Evolutionary conservation across 805 yeast species (phyloP).

Genomic region (Spathaspora passalidarum): DNA sequence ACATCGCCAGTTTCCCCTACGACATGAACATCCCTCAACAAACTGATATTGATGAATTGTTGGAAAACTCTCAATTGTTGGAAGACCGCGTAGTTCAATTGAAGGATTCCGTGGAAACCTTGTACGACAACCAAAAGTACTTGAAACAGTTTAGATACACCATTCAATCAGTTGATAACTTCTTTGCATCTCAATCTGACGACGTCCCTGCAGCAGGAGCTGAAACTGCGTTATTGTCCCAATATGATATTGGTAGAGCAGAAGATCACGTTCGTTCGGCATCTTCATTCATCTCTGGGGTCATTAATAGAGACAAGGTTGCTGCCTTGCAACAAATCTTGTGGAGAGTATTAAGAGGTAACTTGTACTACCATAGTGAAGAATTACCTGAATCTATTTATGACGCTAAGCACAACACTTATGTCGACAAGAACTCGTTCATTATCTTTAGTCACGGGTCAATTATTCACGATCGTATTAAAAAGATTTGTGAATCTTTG

Average conservation of each 20-base stretch:
- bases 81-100: slow-evolving; percentile 76
- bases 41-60: slow-evolving; percentile 69
- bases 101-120: slow-evolving; percentile 61
- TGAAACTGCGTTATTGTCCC: slow-evolving; percentile 35
- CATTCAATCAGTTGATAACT: slow-evolving; percentile 33
- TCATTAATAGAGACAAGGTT: slow-evolving; percentile 69
- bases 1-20: slow-evolving; percentile 25
- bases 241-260: slow-evolving; percentile 36
- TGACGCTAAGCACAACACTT: slow-evolving; percentile 55
- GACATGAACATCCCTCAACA: slow-evolving; percentile 34
- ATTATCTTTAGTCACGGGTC: slow-evolving; percentile 91
- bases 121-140: slow-evolving; percentile 60
- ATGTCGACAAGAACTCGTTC: slow-evolving; percentile 74
- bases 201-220: slow-evolving; percentile 16
- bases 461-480: slow-evolving; percentile 65
- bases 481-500: slow-evolving; percentile 82
- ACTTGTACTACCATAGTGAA: slow-evolving; percentile 70
- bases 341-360: slow-evolving; percentile 94
- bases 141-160: slow-evolving; percentile 67
- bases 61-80: slow-evolving; percentile 57
- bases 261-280: slow-evolving; percentile 10
- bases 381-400: slow-evolving; percentile 69
- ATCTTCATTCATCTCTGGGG: slow-evolving; percentile 67
- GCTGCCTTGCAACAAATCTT: slow-evolving; percentile 73
- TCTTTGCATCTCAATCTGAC: slow-evolving; percentile 34